Evolutionary conservation across 257 asterid genomes (phyloP), one percentile per base, ranked within the genome.

Genomic region (Solanum corneliomulleri): DNA sequence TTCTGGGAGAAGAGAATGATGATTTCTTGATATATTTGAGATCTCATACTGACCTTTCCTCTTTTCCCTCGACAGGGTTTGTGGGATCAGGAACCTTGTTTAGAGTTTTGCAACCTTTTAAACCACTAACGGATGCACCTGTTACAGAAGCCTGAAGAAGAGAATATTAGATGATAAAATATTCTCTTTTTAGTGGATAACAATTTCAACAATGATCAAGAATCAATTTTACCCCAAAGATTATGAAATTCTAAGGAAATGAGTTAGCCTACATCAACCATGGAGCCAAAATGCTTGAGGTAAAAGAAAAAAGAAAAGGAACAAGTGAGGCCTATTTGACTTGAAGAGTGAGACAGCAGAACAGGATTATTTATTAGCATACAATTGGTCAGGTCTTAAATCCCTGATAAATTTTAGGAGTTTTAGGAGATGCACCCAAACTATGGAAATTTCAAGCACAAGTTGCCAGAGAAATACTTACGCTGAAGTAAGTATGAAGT

Each of bases 61-160:
- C 99, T 84, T 88, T 91, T 31, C 99, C 97, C 93, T 91, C 95
- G 88, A 93, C 86, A 3, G 98, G 99, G 83, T 96, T 96, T 88
- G 92, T 93, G 18, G 99, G 99, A 87, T 97, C 99, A n/a, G 98
- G 99, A 86, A 89, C 96, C 90, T 97, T 97, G 91, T 95, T 96
- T 86, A 96, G 90, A 60, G 98, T 97, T 92, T 92, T 96, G 92
- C 98, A 93, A 74, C 98, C 98, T 91, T 95, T 93, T 83, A 97
- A 87, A 66, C 99, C 99, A 88, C 85, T 92, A 68, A 97, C 99
- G 74, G 97, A 91, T 90, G 97, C 98, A 85, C 94, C 96, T 49
- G 94, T 82, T 66, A 89, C 96, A 68, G 92, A 94, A 88, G 98
- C 99, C 99, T 97, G 95, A 92, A 88, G 85, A 86, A 87, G 74